phyloP scores from a whole-genome alignment of 257 asterid species.

The Coffea eugenioides region DNA sequence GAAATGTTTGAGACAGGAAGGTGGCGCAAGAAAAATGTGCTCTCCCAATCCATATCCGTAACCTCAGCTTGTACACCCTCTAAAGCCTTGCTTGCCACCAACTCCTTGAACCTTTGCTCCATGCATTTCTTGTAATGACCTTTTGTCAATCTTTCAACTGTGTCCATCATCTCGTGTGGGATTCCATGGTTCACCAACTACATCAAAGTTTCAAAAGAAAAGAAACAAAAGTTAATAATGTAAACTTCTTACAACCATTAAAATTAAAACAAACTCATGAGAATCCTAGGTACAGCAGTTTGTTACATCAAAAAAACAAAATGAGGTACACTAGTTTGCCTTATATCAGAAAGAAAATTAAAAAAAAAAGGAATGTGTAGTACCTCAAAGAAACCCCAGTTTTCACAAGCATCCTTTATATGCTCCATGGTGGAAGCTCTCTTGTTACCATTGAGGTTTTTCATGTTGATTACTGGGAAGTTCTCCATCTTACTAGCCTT shows the following conservation, averaged over 20 bases:
- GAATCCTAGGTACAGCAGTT: too few relatives aligned
- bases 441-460: constrained; percentile 18
- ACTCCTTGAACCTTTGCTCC: constrained; percentile 47
- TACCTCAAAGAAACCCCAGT: constrained; percentile 34
- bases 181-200: constrained; percentile 69
- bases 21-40: constrained; percentile 21
- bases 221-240: not conserved
- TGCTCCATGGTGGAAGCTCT: constrained; percentile 7
- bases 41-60: constrained; percentile 55
- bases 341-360: too few relatives aligned
- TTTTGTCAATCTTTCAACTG: constrained; percentile 51
- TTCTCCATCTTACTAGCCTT: constrained; percentile 4
- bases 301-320: too few relatives aligned
- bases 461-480: constrained; percentile 25
- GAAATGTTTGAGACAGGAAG: constrained; percentile 20
- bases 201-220: not conserved
- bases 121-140: constrained; percentile 56
- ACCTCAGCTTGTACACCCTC: constrained; percentile 31
- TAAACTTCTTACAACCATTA: too few relatives aligned
- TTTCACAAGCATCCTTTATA: constrained; percentile 25
- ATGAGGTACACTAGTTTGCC: too few relatives aligned
- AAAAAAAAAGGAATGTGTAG: not conserved
- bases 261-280: too few relatives aligned
- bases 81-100: constrained; percentile 36
- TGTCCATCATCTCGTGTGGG: constrained; percentile 54